Evolutionary conservation across 2,329 filamentous ascomycete genomes (phyloP), one percentile per base, ranked within the genome.

Genomic region (Fusarium continuum): DNA sequence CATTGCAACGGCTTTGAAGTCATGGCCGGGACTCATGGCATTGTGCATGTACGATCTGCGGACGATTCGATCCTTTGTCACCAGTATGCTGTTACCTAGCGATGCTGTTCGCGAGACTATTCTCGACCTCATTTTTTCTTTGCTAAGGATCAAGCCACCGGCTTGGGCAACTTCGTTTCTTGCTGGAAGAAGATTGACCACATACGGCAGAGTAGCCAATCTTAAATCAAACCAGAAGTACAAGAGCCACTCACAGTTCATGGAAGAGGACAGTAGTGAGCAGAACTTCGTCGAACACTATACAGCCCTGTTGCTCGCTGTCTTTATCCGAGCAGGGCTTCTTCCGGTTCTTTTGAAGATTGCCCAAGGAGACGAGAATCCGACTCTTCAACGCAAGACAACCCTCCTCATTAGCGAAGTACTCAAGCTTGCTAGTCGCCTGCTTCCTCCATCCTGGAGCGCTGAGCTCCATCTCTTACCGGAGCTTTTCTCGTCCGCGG

Each of bases 121-220:
- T 16, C 83, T 99, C 59, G 95, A 99, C 74, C 80, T 99, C 11
- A 78, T 99, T 16, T 97, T 96, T 71, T 83, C 83, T 1, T 74
- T 89, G 4, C 77, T 99, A 46, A 88, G 94, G 29, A 97, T 99
- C 72, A 98, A 98, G 40, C 93, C 55, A 88, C 95, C 36, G 89
- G 93, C 8, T 5, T 99, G 95, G 95, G 96, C 95, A 8, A 93
- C 92, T 0, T 96, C 94, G 0, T 99, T 97, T 74, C 84, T 99
- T 40, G 95, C 96, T 29, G 96, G 95, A 8, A 87, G 95, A 65
- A 85, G 96, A 57, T 81, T 99, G 40, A 99, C 96, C 1, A 99
- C 95, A 0, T 99, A 99, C 74, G 94, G 93, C n/a, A 86, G 96
- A 69, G 93, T 98, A 31, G 88, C 92, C 8, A 95, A 92, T 59